Evolutionary conservation across 2,329 filamentous ascomycete species (phyloP).

Genomic region (Penicillium polonicum): DNA sequence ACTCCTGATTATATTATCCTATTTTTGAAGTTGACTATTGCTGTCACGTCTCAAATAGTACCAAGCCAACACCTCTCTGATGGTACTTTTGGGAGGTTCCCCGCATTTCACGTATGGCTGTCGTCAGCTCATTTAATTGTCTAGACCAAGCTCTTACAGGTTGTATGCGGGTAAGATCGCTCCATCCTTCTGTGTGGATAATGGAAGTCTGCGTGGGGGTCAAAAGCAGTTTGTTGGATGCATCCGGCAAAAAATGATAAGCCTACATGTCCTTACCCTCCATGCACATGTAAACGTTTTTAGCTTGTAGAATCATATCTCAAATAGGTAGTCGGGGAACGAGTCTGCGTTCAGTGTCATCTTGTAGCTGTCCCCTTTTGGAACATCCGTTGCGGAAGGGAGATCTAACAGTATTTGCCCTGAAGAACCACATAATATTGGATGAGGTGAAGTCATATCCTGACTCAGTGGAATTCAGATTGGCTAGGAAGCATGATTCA

Average conservation of each 20-base stretch:
- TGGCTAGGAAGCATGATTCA: neutral
- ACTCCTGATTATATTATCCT: neutral
- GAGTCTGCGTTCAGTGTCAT: neutral
- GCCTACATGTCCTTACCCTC: too few species aligned
- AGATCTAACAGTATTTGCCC: neutral
- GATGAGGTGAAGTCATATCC: neutral
- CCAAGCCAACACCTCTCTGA: neutral
- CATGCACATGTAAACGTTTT: neutral
- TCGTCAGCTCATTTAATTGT: neutral
- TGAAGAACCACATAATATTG: neutral
- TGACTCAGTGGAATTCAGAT: neutral
- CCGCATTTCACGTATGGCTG: slow-evolving; percentile 2
- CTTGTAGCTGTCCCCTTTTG: neutral
- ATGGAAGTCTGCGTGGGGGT: neutral
- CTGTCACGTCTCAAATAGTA: neutral
- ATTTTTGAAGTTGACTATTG: neutral
- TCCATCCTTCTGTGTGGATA: neutral
- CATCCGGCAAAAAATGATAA: too few species aligned
- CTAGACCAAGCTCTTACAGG: neutral
- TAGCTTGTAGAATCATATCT: too few species aligned
- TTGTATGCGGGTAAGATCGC: neutral
- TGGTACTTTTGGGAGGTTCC: neutral
- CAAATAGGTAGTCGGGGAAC: neutral
- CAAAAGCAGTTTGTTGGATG: too few species aligned
- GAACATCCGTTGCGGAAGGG: too few species aligned